phyloP scores from a whole-genome alignment of 768 basidiomycete species.

The Pulveroboletus sp. region DNA sequence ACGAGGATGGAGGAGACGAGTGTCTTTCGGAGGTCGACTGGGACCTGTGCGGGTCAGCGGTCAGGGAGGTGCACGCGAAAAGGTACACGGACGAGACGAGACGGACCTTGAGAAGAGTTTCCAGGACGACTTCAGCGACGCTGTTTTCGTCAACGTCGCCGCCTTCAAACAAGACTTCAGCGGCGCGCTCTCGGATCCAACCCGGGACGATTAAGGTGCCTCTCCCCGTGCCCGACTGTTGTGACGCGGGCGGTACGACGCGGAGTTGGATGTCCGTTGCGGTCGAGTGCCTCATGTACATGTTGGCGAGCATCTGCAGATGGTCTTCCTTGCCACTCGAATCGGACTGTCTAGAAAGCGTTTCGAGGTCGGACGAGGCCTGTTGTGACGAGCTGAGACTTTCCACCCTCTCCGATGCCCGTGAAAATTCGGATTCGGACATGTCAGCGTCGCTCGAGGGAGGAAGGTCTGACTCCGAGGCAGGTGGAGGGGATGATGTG shows the following conservation, averaged over 20 bases:
- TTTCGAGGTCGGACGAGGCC: constrained; percentile 52
- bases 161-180: constrained; percentile 87
- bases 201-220: constrained; percentile 86
- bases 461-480: constrained; percentile 38
- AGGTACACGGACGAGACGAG: too few relatives aligned
- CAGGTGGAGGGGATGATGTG: constrained; percentile 27
- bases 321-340: constrained; percentile 21
- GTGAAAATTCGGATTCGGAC: constrained; percentile 68
- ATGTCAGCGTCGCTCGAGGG: constrained; percentile 54
- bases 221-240: constrained; percentile 66
- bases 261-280: constrained; percentile 70
- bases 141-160: constrained; percentile 87
- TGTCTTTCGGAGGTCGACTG: constrained; percentile 83
- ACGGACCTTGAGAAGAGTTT: constrained; percentile 67
- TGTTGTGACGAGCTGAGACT: constrained; percentile 47
- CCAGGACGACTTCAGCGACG: constrained; percentile 76
- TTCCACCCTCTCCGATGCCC: constrained; percentile 44
- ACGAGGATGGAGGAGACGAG: constrained; percentile 83
- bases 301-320: constrained; percentile 59
- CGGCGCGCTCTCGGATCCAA: constrained; percentile 89
- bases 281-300: constrained; percentile 75
- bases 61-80: background rate
- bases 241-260: constrained; percentile 61
- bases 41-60: constrained; percentile 50
- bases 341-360: constrained; percentile 37